A percentile compares a stretch with the other conserved stretches of the same genome.
Evolutionary conservation across 495 filamentous ascomycete genomes (phyloP).

Genomic region (Penicillium coprophilum): DNA sequence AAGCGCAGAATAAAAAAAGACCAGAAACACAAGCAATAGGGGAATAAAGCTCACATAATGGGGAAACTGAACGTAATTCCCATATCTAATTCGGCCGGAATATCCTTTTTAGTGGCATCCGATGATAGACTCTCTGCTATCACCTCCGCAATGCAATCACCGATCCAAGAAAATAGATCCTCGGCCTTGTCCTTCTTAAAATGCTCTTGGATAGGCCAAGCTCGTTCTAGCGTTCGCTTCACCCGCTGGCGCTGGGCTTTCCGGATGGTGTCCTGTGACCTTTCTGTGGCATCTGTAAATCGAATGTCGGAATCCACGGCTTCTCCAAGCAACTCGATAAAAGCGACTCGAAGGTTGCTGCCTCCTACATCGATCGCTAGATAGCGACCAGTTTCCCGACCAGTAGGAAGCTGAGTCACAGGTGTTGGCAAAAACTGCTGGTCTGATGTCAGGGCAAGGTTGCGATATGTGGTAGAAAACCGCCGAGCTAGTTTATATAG

Average conservation of each 20-base stretch:
- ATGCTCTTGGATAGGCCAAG: constrained; percentile 78
- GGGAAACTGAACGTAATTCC: constrained; percentile 88
- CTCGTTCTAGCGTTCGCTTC: constrained; percentile 62
- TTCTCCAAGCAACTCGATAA: constrained; percentile 66
- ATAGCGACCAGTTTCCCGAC: constrained; percentile 65
- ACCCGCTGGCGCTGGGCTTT: constrained; percentile 53
- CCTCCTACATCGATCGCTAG: constrained; percentile 81
- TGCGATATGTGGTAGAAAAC: constrained; percentile 59
- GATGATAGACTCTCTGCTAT: constrained; percentile 55
- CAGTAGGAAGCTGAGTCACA: constrained; percentile 67
- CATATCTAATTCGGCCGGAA: constrained; percentile 62
- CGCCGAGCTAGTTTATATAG: constrained; percentile 61
- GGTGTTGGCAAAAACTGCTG: constrained; percentile 79
- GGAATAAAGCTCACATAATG: constrained; percentile 59
- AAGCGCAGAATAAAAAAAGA: neutral
- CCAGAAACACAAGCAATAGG: neutral
- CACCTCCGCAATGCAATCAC: constrained; percentile 70
- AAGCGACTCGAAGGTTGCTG: constrained; percentile 76
- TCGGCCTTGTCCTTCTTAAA: constrained; percentile 76
- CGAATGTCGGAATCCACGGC: constrained; percentile 37
- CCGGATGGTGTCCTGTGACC: constrained; percentile 42
- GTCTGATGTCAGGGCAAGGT: constrained; percentile 63
- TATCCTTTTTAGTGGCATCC: constrained; percentile 41
- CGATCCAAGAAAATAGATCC: constrained; percentile 77
- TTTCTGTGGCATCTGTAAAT: constrained; percentile 37